Percentiles rank a stretch among this genome's conserved stretches.
Evolutionary conservation across 805 yeast genomes (phyloP).

Genomic region (Ogataea pignaliae): DNA sequence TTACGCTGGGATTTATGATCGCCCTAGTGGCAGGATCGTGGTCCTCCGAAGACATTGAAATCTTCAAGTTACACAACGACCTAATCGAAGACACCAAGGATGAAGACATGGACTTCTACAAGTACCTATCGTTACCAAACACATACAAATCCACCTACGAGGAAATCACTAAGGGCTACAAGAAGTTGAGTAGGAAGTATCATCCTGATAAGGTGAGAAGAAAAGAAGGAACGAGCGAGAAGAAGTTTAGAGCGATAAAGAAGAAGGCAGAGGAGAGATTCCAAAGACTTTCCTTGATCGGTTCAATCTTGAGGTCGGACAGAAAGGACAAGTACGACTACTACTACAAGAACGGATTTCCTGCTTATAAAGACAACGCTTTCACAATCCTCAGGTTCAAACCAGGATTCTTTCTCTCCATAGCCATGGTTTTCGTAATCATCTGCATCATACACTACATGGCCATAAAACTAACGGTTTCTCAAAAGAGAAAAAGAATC

Average conservation of each 20-base stretch:
- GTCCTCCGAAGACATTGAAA: conserved; percentile 65
- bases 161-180: conserved; percentile 62
- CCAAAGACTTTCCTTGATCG: conserved; percentile 71
- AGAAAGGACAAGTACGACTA: conserved; percentile 76
- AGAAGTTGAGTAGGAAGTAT: conserved; percentile 61
- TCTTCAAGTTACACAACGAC: conserved; percentile 62
- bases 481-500: conserved; percentile 56
- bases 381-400: conserved; percentile 63
- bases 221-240: conserved; percentile 33
- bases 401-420: conserved; percentile 55
- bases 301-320: conserved; percentile 64
- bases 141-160: conserved; percentile 40
- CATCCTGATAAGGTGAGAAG: conserved; percentile 80
- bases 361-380: conserved; percentile 66
- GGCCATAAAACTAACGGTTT: conserved; percentile 48
- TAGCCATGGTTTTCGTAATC: conserved; percentile 46
- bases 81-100: conserved; percentile 52
- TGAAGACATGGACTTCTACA: conserved; percentile 55
- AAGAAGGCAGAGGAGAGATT: conserved; percentile 63
- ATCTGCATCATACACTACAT: conserved; percentile 56
- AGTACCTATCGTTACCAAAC: conserved; percentile 51
- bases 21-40: conserved; percentile 12
- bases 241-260: conserved; percentile 22
- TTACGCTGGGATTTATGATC: conserved; percentile 2
- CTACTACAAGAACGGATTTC: conserved; percentile 80